Conservation (phyloP, 345 rosid species). For the Eucalyptus globulus region DNA sequence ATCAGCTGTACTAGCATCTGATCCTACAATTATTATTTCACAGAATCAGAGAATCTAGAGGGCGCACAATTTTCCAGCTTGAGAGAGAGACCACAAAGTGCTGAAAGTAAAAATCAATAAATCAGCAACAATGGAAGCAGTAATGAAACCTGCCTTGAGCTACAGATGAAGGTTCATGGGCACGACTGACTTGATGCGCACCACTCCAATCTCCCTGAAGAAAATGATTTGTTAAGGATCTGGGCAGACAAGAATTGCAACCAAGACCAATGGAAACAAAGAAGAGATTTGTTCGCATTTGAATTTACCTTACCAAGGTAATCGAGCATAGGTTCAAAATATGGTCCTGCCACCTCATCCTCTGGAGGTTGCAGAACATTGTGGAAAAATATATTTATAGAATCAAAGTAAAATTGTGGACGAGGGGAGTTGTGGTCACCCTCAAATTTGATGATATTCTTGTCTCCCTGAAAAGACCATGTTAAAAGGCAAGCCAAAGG, state of each 20-base stretch:
- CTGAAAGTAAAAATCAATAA: background rate
- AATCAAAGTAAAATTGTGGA: slow-evolving; percentile 94
- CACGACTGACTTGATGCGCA: slow-evolving; percentile 25
- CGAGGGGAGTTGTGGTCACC: slow-evolving; percentile 99
- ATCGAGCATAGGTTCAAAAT: slow-evolving; percentile 47
- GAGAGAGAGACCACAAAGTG: background rate
- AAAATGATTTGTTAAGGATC: background rate
- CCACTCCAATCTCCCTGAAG: slow-evolving; percentile 61
- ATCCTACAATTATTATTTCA: slow-evolving; percentile 16
- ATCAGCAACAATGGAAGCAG: background rate
- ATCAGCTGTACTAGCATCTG: slow-evolving; percentile 33
- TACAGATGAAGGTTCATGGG: slow-evolving; percentile 38
- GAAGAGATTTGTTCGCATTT: background rate
- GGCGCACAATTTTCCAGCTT: background rate
- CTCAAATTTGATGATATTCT: slow-evolving; percentile 92
- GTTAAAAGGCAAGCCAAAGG: background rate
- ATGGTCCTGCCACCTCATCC: slow-evolving; percentile 49
- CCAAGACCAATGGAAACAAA: background rate
- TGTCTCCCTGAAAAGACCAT: slow-evolving; percentile 65
- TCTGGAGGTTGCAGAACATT: slow-evolving; percentile 92
- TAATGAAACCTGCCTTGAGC: slow-evolving; percentile 17
- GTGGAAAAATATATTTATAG: slow-evolving; percentile 88
- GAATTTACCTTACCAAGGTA: slow-evolving; percentile 74
- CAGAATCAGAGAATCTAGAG: background rate
- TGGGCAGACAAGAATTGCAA: background rate